phyloP scores from a whole-genome alignment of 2,329 filamentous ascomycete genomes.

The Byssothecium circinans region DNA sequence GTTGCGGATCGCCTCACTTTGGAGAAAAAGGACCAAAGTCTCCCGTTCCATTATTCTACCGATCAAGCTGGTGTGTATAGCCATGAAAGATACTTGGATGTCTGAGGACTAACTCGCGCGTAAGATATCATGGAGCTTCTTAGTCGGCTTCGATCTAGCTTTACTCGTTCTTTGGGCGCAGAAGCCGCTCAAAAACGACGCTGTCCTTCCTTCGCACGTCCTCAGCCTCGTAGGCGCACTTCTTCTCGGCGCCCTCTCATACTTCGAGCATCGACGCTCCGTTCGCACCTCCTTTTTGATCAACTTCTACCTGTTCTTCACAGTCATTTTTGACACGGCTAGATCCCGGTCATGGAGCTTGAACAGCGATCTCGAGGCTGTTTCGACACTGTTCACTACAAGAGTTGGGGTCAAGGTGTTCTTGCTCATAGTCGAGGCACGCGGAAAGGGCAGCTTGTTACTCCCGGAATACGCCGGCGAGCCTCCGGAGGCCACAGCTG shows the following conservation, averaged over 20 bases:
- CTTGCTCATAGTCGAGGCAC: conserved; percentile 50
- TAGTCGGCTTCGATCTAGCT: conserved; percentile 32
- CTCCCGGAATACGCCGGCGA: conserved; percentile 42
- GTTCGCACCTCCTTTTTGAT: conserved; percentile 53
- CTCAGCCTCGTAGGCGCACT: conserved; percentile 31
- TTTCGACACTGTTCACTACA: conserved; percentile 49
- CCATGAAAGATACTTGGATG: too few relatives aligned
- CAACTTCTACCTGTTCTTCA: conserved; percentile 51
- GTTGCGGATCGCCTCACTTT: conserved; percentile 31
- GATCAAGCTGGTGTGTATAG: conserved; percentile 28
- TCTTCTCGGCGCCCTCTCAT: conserved; percentile 46
- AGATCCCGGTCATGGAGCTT: conserved; percentile 48
- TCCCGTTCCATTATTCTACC: conserved; percentile 23
- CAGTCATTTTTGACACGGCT: conserved; percentile 51
- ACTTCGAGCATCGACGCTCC: conserved; percentile 51
- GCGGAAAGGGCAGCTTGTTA: conserved; percentile 49
- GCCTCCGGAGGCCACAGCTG: conserved; percentile 56
- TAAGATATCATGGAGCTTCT: conserved; percentile 27
- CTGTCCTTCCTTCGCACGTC: conserved; percentile 29
- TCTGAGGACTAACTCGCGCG: conserved; percentile 1
- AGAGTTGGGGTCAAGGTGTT: conserved; percentile 48
- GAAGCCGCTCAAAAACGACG: conserved; percentile 13
- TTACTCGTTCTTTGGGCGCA: conserved; percentile 32
- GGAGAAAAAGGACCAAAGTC: conserved; percentile 28
- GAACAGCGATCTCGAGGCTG: conserved; percentile 33